Evolutionary conservation across 148 eudicot species (phyloP).

Genomic region (Oxyria digyna): DNA sequence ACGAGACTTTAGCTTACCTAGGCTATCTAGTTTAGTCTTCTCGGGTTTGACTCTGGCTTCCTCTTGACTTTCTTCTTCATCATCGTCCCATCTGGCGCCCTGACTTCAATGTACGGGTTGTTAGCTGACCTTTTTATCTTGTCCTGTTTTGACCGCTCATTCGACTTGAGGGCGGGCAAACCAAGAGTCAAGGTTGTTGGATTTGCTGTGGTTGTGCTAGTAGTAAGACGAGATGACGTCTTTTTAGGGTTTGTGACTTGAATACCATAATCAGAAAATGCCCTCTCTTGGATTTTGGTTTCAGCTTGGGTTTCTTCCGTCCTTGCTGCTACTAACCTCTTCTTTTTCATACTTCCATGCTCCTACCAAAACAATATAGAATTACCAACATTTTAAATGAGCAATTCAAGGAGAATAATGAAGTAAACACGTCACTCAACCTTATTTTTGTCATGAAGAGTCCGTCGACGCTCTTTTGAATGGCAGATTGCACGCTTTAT

Average conservation of each 20-base stretch:
- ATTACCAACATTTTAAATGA: background rate
- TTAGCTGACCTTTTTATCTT: conserved; percentile 2
- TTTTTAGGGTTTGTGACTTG: conserved; percentile 1
- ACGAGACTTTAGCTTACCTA: background rate
- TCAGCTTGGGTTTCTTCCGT: conserved; percentile 9
- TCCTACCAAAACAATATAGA: conserved; percentile 4
- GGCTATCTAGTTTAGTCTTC: background rate
- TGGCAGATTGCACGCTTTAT: conserved; percentile 88
- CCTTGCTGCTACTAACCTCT: background rate
- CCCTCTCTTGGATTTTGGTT: background rate
- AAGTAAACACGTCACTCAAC: conserved; percentile 30
- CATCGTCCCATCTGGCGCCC: conserved; percentile 1
- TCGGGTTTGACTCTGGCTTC: background rate
- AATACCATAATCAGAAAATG: background rate
- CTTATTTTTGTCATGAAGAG: conserved; percentile 39
- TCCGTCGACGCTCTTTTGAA: conserved; percentile 74
- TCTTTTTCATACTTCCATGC: conserved; percentile 10
- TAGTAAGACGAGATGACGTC: background rate
- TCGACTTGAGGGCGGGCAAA: background rate
- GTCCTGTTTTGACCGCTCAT: conserved; percentile 4
- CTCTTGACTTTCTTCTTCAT: conserved; percentile 10
- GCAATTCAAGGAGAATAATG: background rate
- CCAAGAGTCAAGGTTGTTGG: background rate
- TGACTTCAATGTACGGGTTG: background rate
- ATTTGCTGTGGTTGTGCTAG: background rate